Evolutionary conservation across 2,329 filamentous ascomycete species (phyloP), one percentile per base, ranked within the genome.

Genomic region (Ascochyta rabiei): DNA sequence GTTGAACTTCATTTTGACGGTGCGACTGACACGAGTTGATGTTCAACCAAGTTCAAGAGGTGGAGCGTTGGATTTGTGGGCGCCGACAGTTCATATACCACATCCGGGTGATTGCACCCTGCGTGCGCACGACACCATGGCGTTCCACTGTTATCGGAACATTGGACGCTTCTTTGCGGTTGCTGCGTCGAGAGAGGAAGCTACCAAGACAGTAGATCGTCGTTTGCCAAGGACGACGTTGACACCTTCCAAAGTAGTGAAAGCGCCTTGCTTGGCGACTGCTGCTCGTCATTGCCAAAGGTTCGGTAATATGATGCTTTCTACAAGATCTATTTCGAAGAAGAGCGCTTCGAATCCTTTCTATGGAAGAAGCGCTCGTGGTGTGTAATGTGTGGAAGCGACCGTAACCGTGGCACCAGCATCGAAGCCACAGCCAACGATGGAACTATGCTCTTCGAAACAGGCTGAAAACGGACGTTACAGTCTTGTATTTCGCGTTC

Each of bases 161-260:
- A 47, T 40, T 40, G 35, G 35, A 35, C 18, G 49, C 35, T 49
- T 55, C 50, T 55, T 41, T 39, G 44, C 58, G 59, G 51, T 61
- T 61, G 57, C 53, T 61, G 63, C 56, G 65, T 69, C 63, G 49
- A 61, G 62, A 68, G 65, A 57, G 68, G 70, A 67, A 72, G 68
- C 66, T 71, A 63, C 59, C 56, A 72, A 70, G 66, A 61, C 47
- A 56, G 54, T 60, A 55, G 59, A 67, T 60, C 58, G 54, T 45
- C 21, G 52, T 41, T 61, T 68, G 67, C 68, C 70, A 71, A 66
- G 41, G 58, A 41, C 37, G 46, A 59, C 30, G 45, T 66, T 64
- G 40, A 57, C 66, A 72, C 70, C 70, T 73, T 66, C 70, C 66
- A 35, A 52, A 71, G 65, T 35, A 48, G 56, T 52, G 43, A 51